phyloP scores from a whole-genome alignment of 2,329 filamentous ascomycete genomes.

The Cercospora citrullina region DNA sequence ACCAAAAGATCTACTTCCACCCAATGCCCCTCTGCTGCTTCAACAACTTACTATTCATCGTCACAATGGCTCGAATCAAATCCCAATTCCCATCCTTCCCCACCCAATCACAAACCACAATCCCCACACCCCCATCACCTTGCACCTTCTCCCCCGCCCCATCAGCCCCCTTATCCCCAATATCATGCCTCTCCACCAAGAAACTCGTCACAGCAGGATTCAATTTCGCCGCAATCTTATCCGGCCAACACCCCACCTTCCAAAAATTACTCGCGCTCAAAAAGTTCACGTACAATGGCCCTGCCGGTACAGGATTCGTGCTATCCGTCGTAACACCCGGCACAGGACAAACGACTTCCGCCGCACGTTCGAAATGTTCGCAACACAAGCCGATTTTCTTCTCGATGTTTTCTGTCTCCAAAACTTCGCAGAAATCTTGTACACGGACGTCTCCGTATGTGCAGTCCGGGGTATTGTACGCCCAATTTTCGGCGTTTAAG shows the following conservation, averaged over 20 bases:
- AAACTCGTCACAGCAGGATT: slow-evolving; percentile 72
- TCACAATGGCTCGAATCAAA: slow-evolving; percentile 79
- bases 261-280: slow-evolving; percentile 92
- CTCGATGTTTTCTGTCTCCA: slow-evolving; percentile 70
- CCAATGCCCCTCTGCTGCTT: slow-evolving; percentile 27
- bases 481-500: slow-evolving; percentile 68
- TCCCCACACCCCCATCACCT: slow-evolving; percentile 68
- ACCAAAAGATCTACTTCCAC: slow-evolving; percentile 18
- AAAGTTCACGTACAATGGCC: slow-evolving; percentile 86
- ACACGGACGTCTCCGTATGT: slow-evolving; percentile 74
- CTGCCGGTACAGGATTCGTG: slow-evolving; percentile 46
- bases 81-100: slow-evolving; percentile 88
- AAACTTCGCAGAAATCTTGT: slow-evolving; percentile 92
- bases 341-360: slow-evolving; percentile 39
- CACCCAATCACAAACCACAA: slow-evolving; percentile 93
- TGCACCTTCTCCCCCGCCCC: slow-evolving; percentile 30
- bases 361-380: slow-evolving; percentile 74
- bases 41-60: slow-evolving; percentile 65
- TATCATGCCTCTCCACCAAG: slow-evolving; percentile 55
- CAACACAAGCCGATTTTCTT: slow-evolving; percentile 75
- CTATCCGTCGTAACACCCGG: slow-evolving; percentile 45
- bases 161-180: slow-evolving; percentile 34
- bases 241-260: slow-evolving; percentile 88
- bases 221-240: slow-evolving; percentile 81
- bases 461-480: slow-evolving; percentile 82